phyloP scores from a whole-genome alignment of 345 rosid genomes.

The Sisymbrium altissimum region DNA sequence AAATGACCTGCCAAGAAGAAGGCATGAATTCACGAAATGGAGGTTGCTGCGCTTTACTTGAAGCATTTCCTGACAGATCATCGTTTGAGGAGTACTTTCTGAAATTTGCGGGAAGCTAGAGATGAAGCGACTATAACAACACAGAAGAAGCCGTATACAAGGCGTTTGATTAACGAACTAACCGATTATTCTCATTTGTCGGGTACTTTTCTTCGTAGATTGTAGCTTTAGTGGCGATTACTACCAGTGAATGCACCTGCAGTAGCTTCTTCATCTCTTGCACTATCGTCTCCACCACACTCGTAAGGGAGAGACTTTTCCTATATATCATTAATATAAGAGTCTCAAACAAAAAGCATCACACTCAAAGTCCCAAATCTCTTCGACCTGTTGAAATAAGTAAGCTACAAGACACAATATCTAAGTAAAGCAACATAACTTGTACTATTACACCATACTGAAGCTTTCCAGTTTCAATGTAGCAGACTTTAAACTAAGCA shows the following conservation, averaged over 20 bases:
- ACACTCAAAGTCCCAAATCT: neutral
- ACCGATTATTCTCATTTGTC: conserved; percentile 44
- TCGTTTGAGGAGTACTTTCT: conserved; percentile 33
- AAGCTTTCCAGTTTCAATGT: no score
- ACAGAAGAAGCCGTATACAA: neutral
- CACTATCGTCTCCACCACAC: conserved; percentile 57
- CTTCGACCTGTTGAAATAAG: neutral
- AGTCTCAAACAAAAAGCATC: neutral
- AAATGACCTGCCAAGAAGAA: conserved; percentile 75
- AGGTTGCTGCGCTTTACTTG: conserved; percentile 36
- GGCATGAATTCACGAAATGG: conserved; percentile 77
- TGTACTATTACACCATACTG: no score
- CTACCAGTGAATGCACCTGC: conserved; percentile 59
- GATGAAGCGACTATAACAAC: conserved; percentile 11
- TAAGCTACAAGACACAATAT: neutral
- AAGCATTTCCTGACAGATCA: conserved; percentile 25
- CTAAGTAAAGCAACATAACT: neutral
- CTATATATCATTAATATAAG: conserved; percentile 32
- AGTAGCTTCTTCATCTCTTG: conserved; percentile 64
- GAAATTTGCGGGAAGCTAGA: conserved; percentile 25
- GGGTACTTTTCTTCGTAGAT: conserved; percentile 41
- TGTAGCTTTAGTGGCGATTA: conserved; percentile 58
- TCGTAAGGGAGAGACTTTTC: conserved; percentile 63
- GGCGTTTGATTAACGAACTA: conserved; percentile 15
- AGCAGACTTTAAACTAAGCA: neutral